Evolutionary conservation across 257 asterid species (phyloP).

Genomic region (Primulina huaijiensis): DNA sequence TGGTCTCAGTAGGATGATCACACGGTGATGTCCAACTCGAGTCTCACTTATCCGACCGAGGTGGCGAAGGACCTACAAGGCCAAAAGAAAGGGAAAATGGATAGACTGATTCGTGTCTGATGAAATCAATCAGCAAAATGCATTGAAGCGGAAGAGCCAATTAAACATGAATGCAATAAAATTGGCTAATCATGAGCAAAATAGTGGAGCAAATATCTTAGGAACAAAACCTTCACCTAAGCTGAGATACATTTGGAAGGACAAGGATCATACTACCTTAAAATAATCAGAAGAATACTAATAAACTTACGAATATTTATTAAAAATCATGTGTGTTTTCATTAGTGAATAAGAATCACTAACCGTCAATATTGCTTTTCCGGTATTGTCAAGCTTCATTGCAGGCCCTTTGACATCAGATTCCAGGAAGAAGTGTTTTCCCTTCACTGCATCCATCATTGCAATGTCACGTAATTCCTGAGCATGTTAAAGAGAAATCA

Average conservation of each 20-base stretch:
- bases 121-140: constrained; percentile 20
- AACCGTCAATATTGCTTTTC: constrained; percentile 85
- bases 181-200: background rate
- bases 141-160: background rate
- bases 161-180: background rate
- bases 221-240: background rate
- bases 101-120: background rate
- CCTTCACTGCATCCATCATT: constrained; percentile 59
- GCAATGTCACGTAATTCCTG: constrained; percentile 80
- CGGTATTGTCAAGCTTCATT: constrained; percentile 84
- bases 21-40: constrained; percentile 85
- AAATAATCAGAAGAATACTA: background rate
- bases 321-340: background rate
- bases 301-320: background rate
- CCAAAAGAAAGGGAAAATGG: background rate
- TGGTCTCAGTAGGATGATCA: constrained; percentile 67
- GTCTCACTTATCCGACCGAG: constrained; percentile 73
- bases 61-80: constrained; percentile 77
- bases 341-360: constrained; percentile 29
- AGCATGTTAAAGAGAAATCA: constrained; percentile 23
- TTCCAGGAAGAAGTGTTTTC: constrained; percentile 85
- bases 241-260: background rate
- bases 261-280: background rate
- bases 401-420: constrained; percentile 87
- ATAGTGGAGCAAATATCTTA: background rate